phyloP scores from a whole-genome alignment of 2,329 filamentous ascomycete genomes.

The Pseudonectria foliicola region DNA sequence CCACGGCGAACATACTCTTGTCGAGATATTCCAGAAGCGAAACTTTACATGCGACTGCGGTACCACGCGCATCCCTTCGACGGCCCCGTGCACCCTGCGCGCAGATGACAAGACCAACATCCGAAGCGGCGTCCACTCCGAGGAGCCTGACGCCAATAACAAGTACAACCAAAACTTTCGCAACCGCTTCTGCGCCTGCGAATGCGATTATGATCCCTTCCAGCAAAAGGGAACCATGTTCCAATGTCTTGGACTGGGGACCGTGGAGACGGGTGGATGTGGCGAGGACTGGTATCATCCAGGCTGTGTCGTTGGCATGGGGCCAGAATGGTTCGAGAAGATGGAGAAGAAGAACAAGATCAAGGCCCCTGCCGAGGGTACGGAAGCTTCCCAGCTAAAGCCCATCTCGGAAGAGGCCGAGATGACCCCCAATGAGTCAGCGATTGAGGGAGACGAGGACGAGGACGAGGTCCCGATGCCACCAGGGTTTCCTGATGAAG shows the following conservation, averaged over 20 bases:
- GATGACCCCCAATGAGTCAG: constrained; percentile 13
- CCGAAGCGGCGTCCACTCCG: constrained; percentile 70
- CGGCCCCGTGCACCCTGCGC: constrained; percentile 69
- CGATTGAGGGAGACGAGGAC: constrained; percentile 33
- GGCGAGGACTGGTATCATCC: constrained; percentile 98
- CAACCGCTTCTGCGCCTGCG: constrained; percentile 87
- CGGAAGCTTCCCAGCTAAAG: constrained; percentile 26
- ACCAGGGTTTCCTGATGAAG: constrained; percentile 79
- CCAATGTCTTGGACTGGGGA: constrained; percentile 83
- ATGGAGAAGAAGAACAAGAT: constrained; percentile 30
- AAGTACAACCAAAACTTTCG: constrained; percentile 94
- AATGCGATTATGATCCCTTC: constrained; percentile 78
- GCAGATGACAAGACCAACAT: constrained; percentile 64
- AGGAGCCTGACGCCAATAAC: constrained; percentile 66
- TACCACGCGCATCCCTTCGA: constrained; percentile 67
- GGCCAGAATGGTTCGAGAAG: constrained; percentile 62
- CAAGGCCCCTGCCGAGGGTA: constrained; percentile 15
- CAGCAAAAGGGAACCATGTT: constrained; percentile 97
- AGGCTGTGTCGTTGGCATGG: constrained; percentile 78
- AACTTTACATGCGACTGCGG: constrained; percentile 97
- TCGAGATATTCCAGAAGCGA: constrained; percentile 93
- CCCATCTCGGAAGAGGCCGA: constrained; percentile 46
- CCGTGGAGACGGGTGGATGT: constrained; percentile 74
- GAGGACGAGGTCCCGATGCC: constrained; percentile 64
- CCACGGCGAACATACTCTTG: constrained; percentile 88